Base-by-base conservation (phyloP, 805 yeast species). In the Komagataella pastoris region DNA sequence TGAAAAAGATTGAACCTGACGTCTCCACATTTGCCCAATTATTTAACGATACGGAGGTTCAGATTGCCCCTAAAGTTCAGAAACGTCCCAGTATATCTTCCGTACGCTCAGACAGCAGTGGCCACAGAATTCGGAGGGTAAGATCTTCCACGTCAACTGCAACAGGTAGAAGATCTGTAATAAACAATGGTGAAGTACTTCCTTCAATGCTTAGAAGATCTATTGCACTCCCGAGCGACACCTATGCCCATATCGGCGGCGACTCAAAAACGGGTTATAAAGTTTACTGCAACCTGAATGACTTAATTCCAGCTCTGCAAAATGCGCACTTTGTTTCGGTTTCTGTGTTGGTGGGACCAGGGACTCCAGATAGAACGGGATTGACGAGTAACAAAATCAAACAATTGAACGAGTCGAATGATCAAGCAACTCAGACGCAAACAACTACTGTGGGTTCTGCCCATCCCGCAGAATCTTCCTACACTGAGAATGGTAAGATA, bases 11-110 rank as follows among this genome's bases (percentile, higher is more conserved):
- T 12, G 59, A 65, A 1, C 57, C 1, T 46, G 47, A 1, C 61
- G 60, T 7, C 48, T 58, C 3, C 54, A 57, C 3, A 65, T 49
- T 70, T 74, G 73, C 24, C 70, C 69, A 49, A 64, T 77, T 36
- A 46, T 79, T 73, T 2, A 63, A 69, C 17, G 66, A 64, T 47
- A 56, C 66, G 3, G 72, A 68, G 48, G 55, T 68, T 14, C 66
- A 65, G 52, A 81, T 91, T 24, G 88, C 95, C 6, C 97, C 98
- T 0, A 81, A 71, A 57, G 66, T 68, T 3, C 56, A 60, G 55
- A 65, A 59, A 57, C 52, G 53, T 50, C 54, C 51, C 18, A 44
- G 43, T 59, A 51, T 45, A 30, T 30, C 40, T 10, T 30, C 40
- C 14, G 40, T 30, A 30, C 40, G 64, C 57, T 40, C 65, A 23